Conservation (phyloP, 805 yeast genomes). For the Lachancea mirantina region DNA sequence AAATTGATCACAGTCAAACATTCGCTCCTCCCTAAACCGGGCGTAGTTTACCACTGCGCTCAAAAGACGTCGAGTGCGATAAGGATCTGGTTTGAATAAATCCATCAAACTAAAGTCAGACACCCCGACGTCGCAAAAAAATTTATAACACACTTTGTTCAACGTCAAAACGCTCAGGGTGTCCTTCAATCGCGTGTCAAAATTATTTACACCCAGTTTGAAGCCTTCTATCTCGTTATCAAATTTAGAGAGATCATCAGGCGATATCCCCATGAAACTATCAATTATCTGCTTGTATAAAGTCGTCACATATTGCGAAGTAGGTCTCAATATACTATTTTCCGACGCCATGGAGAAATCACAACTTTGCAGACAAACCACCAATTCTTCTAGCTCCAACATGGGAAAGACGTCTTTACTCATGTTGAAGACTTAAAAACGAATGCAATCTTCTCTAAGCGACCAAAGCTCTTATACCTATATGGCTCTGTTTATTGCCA, state of each 20-base stretch:
- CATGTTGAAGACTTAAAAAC: no score
- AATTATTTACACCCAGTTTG: conserved; percentile 14
- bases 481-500: no score
- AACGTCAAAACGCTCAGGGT: conserved; percentile 47
- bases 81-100: conserved; percentile 68
- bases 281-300: conserved; percentile 57
- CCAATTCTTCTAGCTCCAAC: conserved; percentile 52
- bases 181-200: conserved; percentile 21
- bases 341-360: conserved; percentile 51
- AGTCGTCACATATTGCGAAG: conserved; percentile 45
- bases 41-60: conserved; percentile 86
- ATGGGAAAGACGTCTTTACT: conserved; percentile 51
- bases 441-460: no score
- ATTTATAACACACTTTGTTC: conserved; percentile 52
- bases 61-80: conserved; percentile 53
- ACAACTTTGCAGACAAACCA: conserved; percentile 52
- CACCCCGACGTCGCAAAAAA: conserved; percentile 67
- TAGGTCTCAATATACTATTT: conserved; percentile 52
- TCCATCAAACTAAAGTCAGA: conserved; percentile 71
- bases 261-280: conserved; percentile 47
- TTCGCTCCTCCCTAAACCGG: conserved; percentile 70
- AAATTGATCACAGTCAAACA: conserved; percentile 59
- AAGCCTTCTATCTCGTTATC: conserved; percentile 15
- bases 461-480: no score
- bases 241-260: conserved; percentile 22